These are phyloP conservation scores for Aspergillus pseudoterreus DNA, from an alignment of 2,329 filamentous ascomycete genomes.

Conservation along the genomic window DNA sequence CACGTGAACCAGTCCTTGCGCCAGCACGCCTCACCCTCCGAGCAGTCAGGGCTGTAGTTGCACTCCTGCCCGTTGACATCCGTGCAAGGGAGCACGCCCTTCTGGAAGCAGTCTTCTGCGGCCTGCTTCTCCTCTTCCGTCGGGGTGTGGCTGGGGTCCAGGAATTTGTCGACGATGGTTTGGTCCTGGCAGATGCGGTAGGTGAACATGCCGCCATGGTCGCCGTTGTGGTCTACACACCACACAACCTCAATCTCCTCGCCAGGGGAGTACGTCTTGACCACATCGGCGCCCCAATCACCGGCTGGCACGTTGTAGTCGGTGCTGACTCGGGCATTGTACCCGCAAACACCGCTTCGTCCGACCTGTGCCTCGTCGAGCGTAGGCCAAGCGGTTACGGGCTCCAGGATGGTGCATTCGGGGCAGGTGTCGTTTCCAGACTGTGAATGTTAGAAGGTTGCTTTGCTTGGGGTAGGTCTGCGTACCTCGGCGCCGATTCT, in stretches of 20 bases:
- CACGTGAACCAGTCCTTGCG: constrained; percentile 57
- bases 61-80: constrained; percentile 51
- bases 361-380: constrained; percentile 45
- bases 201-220: constrained; percentile 56
- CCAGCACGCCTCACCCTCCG: constrained; percentile 42
- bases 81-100: constrained; percentile 47
- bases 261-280: constrained; percentile 46
- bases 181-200: constrained; percentile 55
- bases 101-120: constrained; percentile 52
- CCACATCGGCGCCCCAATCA: constrained; percentile 44
- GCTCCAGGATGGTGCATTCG: constrained; percentile 54
- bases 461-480: neutral
- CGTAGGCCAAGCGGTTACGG: constrained; percentile 50
- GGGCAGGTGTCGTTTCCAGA: constrained; percentile 50
- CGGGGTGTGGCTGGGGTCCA: constrained; percentile 46
- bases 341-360: constrained; percentile 51
- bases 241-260: constrained; percentile 50
- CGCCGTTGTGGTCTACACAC: constrained; percentile 56
- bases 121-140: constrained; percentile 52
- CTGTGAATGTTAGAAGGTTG: constrained; percentile 22
- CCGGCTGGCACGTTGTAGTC: constrained; percentile 50
- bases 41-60: constrained; percentile 48
- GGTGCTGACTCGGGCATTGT: constrained; percentile 51
- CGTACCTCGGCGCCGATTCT: constrained; percentile 44
- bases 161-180: constrained; percentile 48